phyloP scores from a whole-genome alignment of 2,329 filamentous ascomycete genomes.

The Lomentospora prolificans region DNA sequence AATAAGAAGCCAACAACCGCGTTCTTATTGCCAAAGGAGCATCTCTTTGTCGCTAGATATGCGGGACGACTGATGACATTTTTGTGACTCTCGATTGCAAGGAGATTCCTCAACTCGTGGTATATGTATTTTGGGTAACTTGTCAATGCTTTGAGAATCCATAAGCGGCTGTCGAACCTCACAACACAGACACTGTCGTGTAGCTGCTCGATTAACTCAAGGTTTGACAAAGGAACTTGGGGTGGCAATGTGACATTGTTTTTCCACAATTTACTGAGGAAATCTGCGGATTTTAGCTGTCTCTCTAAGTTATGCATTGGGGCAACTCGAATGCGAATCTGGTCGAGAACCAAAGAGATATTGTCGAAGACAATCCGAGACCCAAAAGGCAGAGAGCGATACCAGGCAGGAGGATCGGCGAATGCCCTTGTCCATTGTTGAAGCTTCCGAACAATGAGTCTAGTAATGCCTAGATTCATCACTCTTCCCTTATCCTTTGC shows the following conservation, averaged over 20 bases:
- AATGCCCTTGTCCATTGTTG: slow-evolving; percentile 36
- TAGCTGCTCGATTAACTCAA: slow-evolving; percentile 43
- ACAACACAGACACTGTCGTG: slow-evolving; percentile 52
- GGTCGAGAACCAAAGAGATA: slow-evolving; percentile 34
- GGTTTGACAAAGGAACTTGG: slow-evolving; percentile 35
- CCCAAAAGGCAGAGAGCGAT: slow-evolving; percentile 43
- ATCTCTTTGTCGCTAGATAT: slow-evolving; percentile 45
- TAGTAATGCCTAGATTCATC: slow-evolving; percentile 38
- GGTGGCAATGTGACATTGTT: slow-evolving; percentile 30
- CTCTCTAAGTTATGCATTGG: slow-evolving; percentile 43
- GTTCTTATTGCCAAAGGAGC: slow-evolving; percentile 44
- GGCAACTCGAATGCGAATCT: slow-evolving; percentile 36
- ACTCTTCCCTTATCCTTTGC: slow-evolving; percentile 40
- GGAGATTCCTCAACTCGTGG: slow-evolving; percentile 47
- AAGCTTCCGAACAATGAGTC: slow-evolving; percentile 43
- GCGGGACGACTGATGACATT: slow-evolving; percentile 42
- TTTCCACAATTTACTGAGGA: slow-evolving; percentile 34
- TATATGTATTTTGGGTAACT: slow-evolving; percentile 51
- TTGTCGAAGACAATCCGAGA: slow-evolving; percentile 45
- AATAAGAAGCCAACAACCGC: slow-evolving; percentile 48
- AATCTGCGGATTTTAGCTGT: slow-evolving; percentile 35
- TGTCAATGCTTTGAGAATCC: slow-evolving; percentile 49
- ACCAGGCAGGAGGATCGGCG: slow-evolving; percentile 23
- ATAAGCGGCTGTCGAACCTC: slow-evolving; percentile 27
- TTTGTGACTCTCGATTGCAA: slow-evolving; percentile 39